Base-by-base conservation (phyloP, 306 rosid species). In the Casuarina glauca region DNA sequence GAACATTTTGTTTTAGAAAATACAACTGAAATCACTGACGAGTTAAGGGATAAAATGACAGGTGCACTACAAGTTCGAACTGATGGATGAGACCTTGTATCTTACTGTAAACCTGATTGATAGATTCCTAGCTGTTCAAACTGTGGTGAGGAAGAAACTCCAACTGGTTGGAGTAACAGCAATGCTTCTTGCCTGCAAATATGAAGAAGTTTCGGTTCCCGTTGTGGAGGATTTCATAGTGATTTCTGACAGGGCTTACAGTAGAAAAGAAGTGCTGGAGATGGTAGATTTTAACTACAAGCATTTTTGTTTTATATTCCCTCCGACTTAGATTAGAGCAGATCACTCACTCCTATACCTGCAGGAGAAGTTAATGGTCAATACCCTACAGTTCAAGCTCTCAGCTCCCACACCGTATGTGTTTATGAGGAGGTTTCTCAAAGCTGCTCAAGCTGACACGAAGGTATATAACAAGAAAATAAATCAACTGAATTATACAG, bases 51-150 rank as follows among this genome's bases (percentile, higher is more conserved):
- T 54, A 12, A 58, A 75, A 57, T 70, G 26, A 36, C 84, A 88
- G 91, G 91, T 88, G 51, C 92, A 88, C 78, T 86, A 88, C 88
- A 88, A 84, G 78, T 88, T 88, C 82, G 90, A 88, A 73, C 83
- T 88, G 58, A 88, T 88, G 90, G 90, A 88, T 1, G 92, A 88
- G 92, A 88, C 90, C n/a, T 72, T 88, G 26, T 88, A 79, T 66
- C 88, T 88, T 48, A 82, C 88, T 0, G 82, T 86, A 73, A 88
- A 84, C 83, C 76, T 88, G 54, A 84, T 88, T 17, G 92, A 88
- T 63, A 84, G 90, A 79, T 88, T 88, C 73, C 73, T 88, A 66
- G 88, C 87, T 17, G 69, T 76, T 67, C 84, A 84, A 20, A 69
- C 79, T 3, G 83, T 88, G 26, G 73, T 75, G 46, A 84, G 90